A percentile compares a stretch with the other conserved stretches of the same genome.
phyloP scores from a whole-genome alignment of 2,329 filamentous ascomycete species.

The Chaetoscypha palmicola region DNA sequence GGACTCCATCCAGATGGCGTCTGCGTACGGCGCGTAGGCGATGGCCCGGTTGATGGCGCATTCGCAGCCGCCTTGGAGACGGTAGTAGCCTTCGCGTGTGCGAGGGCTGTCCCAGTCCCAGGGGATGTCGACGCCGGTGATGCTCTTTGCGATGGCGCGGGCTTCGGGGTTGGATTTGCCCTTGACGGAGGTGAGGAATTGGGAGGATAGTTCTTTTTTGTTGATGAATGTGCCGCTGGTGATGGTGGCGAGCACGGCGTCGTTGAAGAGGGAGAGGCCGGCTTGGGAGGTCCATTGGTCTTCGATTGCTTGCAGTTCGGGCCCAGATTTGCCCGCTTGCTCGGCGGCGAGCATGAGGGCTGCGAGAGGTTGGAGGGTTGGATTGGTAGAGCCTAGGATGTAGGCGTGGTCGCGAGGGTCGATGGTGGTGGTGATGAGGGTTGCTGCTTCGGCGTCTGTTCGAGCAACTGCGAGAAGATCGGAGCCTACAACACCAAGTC shows the following conservation, averaged over 20 bases:
- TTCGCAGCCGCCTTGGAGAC: slow-evolving; percentile 83
- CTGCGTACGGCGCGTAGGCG: slow-evolving; percentile 87
- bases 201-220: slow-evolving; percentile 58
- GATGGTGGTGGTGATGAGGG: slow-evolving; percentile 92
- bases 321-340: slow-evolving; percentile 69
- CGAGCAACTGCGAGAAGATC: slow-evolving; percentile 88
- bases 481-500: slow-evolving; percentile 50
- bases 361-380: slow-evolving; percentile 72
- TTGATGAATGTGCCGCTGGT: slow-evolving; percentile 58
- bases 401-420: slow-evolving; percentile 92
- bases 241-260: slow-evolving; percentile 81
- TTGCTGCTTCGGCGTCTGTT: slow-evolving; percentile 96
- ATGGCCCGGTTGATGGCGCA: slow-evolving; percentile 86
- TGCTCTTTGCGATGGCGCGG: slow-evolving; percentile 66
- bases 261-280: slow-evolving; percentile 78
- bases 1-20: slow-evolving; percentile 99
- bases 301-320: slow-evolving; percentile 82
- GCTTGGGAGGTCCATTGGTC: slow-evolving; percentile 79
- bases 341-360: slow-evolving; percentile 89
- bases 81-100: slow-evolving; percentile 92
- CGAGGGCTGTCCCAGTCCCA: slow-evolving; percentile 95
- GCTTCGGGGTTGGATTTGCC: slow-evolving; percentile 84
- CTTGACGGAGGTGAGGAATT: slow-evolving; percentile 62
- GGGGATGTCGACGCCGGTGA: slow-evolving; percentile 75
- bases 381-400: slow-evolving; percentile 85